These are phyloP conservation scores for Hibiscus tridactylites DNA, from an alignment of 345 rosid genomes.

Conservation along the genomic window DNA sequence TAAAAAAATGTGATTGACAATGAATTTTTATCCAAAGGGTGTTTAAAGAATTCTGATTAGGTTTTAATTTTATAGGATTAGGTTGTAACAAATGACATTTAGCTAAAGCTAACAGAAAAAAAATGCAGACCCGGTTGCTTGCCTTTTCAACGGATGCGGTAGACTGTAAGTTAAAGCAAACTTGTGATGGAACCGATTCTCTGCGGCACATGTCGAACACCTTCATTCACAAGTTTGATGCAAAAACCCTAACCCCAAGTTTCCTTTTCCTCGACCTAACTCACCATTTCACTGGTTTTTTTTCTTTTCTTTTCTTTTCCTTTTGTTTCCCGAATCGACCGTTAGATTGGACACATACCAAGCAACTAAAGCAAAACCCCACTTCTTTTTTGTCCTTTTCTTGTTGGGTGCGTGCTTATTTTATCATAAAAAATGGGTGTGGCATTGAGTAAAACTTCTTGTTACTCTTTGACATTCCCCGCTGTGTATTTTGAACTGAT, in stretches of 20 bases:
- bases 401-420: background rate
- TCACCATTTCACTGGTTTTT: constrained; percentile 19
- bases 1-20: background rate
- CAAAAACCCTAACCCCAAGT: constrained; percentile 25
- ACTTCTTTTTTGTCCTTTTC: background rate
- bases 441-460: background rate
- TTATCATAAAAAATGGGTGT: constrained; percentile 1
- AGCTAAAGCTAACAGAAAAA: background rate
- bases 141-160: constrained; percentile 21
- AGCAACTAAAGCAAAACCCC: constrained; percentile 15
- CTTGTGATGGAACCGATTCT: constrained; percentile 15
- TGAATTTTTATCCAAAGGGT: background rate
- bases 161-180: constrained; percentile 54
- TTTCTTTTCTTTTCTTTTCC: background rate
- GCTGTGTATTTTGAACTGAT: background rate
- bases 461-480: constrained; percentile 5
- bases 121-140: background rate
- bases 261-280: constrained; percentile 42
- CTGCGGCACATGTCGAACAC: constrained; percentile 15
- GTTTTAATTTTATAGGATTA: background rate
- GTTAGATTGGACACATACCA: constrained; percentile 38
- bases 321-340: constrained; percentile 26
- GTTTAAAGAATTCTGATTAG: background rate
- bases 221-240: constrained; percentile 35
- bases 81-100: background rate